These are phyloP conservation scores for Angomonas ambiguus DNA, from an alignment of 208 protist genomes.

Conservation along the genomic window DNA sequence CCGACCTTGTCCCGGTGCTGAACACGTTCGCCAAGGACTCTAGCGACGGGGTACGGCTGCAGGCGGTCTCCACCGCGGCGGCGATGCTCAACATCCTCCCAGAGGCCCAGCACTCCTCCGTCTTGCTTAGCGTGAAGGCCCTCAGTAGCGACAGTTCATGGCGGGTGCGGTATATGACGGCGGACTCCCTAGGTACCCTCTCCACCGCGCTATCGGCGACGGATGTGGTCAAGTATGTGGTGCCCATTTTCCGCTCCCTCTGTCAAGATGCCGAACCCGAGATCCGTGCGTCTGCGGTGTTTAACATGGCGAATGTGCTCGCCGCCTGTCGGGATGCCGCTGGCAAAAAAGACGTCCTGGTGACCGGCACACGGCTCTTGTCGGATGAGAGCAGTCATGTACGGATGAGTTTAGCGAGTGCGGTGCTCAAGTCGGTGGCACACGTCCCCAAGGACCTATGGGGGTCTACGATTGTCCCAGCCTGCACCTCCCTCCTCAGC, in stretches of 20 bases:
- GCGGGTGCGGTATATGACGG: conserved; percentile 98
- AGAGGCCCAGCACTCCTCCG: conserved; percentile 61
- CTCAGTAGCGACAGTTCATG: conserved; percentile 93
- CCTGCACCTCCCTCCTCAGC: conserved; percentile 72
- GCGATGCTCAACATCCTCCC: conserved; percentile 85
- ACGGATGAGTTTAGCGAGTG: conserved; percentile 80
- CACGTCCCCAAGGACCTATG: conserved; percentile 74
- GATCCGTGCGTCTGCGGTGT: conserved; percentile 83
- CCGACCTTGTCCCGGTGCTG: conserved; percentile 91
- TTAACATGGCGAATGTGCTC: conserved; percentile 71
- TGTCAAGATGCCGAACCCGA: conserved; percentile 81
- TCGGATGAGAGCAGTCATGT: conserved; percentile 72
- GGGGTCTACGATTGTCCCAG: conserved; percentile 62
- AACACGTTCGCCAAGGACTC: conserved; percentile 87
- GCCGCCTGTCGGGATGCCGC: conserved; percentile 47
- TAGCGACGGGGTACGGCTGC: conserved; percentile 96
- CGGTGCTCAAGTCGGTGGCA: conserved; percentile 73
- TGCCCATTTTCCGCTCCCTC: conserved; percentile 68
- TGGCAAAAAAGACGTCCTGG: conserved; percentile 65
- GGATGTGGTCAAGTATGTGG: conserved; percentile 58
- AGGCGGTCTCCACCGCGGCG: conserved; percentile 91
- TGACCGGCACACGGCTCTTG: conserved; percentile 64
- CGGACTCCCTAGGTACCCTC: conserved; percentile 90
- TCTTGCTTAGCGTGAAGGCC: conserved; percentile 78
- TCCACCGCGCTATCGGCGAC: conserved; percentile 45